Evolutionary conservation across 1,284 basidiomycete species (phyloP).

Genomic region (Trametes pubescens): DNA sequence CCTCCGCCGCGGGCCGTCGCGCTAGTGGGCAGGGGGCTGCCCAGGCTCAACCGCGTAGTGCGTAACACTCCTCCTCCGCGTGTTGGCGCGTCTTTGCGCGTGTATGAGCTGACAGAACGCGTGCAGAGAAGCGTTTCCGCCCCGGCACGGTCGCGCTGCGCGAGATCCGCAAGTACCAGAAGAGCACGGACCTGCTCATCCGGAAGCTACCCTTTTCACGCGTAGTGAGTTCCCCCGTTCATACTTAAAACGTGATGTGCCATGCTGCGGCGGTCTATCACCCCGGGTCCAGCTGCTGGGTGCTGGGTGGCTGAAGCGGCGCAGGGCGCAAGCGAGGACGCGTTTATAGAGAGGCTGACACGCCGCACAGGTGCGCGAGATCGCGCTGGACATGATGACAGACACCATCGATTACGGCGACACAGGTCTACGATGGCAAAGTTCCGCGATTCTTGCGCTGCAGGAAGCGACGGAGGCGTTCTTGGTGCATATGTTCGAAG

Average conservation of each 20-base stretch:
- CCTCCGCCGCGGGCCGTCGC: conserved; percentile 33
- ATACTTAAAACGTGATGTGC: not conserved
- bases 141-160: conserved; percentile 90
- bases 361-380: conserved; percentile 84
- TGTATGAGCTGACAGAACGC: not conserved
- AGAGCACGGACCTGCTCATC: conserved; percentile 88
- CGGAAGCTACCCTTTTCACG: conserved; percentile 92
- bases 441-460: conserved; percentile 87
- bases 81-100: not conserved
- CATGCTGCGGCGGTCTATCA: not conserved
- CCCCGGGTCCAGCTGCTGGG: no score
- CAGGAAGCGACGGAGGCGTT: conserved; percentile 97
- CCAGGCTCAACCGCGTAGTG: conserved; percentile 29
- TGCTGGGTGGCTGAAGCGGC: not conserved
- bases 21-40: conserved; percentile 25
- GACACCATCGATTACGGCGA: conserved; percentile 68
- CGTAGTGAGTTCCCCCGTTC: conserved; percentile 66
- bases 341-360: conserved; percentile 4
- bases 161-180: conserved; percentile 95
- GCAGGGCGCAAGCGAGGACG: not conserved
- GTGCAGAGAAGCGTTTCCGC: conserved; percentile 68
- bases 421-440: conserved; percentile 87
- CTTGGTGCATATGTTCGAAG: conserved; percentile 94
- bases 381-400: conserved; percentile 87
- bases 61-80: conserved; percentile 11